Evolutionary conservation across 1,284 basidiomycete species (phyloP), one percentile per base, ranked within the genome.

Genomic region (Ceratobasidium sp.): DNA sequence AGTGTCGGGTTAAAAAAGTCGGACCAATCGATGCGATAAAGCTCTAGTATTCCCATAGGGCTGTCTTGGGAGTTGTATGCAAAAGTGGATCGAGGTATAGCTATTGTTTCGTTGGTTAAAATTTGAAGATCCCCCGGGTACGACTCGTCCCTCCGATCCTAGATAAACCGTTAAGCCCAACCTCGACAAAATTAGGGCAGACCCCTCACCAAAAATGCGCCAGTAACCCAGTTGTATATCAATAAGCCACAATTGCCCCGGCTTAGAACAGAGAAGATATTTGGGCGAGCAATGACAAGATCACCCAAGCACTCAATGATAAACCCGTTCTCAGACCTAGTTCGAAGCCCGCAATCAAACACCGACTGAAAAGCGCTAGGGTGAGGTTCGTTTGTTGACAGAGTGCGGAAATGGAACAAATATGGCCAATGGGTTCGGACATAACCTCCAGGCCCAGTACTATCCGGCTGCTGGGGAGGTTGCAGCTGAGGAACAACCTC

Each of bases 371-470:
- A 26, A 46, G 66, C 66, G 20, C 7, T 40, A 26, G 66, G 66
- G 38, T 68, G 66, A 20, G 66, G 28, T 23, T 52, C 15, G 50
- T 54, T 54, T 12, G 66, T 33, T 12, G 48, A 54, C 33, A 68
- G n/a, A 23, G 66, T 68, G 4, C 48, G 66, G 23, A 68, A 68
- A 40, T 68, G 66, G 17, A 68, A 68, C 13, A 52, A 48, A 20
- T 12, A 50, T 28, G 23, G 26, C 48, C 23, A 12, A 23, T 40
- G 64, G 5, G 6, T n/a, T n/a, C n/a, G n/a, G n/a, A n/a, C 6
- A 12, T 26, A 5, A 7, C n/a, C 42, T 12, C 23, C 28, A 17
- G 54, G 17, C 26, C 23, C 23, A 28, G 9, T 6, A 28, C 23
- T 7, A 57, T 57, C 28, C 15, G 12, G 10, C 12, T 38, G n/a